Evolutionary conservation across 768 basidiomycete species (phyloP), one percentile per base, ranked within the genome.

Genomic region (Lactarius tabidus): DNA sequence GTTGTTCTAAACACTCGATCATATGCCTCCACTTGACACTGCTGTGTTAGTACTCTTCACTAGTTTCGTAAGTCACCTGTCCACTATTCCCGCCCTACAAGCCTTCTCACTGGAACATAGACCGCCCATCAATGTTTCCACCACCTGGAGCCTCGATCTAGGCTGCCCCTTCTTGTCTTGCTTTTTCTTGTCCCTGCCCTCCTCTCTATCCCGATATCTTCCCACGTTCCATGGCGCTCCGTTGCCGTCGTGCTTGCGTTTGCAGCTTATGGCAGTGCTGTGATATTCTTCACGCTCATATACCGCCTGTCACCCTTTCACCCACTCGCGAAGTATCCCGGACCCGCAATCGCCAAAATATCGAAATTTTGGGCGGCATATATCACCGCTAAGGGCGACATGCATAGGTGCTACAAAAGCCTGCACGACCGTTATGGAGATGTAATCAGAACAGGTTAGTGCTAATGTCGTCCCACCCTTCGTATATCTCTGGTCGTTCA

Each of bases 351-450:
- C 2, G 64, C 62, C 62, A 75, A 70, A 56, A 12, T 75, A 1
- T 67, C 76, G 0, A 76, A 77, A 57, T 62, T 76, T 8, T 71
- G 72, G 65, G 60, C 69, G 29, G 71, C 71, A 7, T 71, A 51
- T 43, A 35, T 68, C 15, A 53, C 70, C 4, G 60, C 35, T 17
- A 38, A 56, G 3, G 78, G 79, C 23, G 48, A 70, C 1, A 72
- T 75, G 59, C 75, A 79, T 64, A 56, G 64, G 2, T 69, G 72
- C 29, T 65, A 71, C 43, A 71, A 75, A 55, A 38, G 54, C 26
- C 71, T 79, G 0, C 79, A 80, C 57, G 72, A 76, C 17, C 67
- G 68, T 45, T 79, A 79, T 65, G 79, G 79, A 1, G 70, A 73
- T 20, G 70, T 77, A 48, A 75, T 80, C 18, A 71, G 79, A 2